These are phyloP conservation scores for Euphrasia confusa DNA, from an alignment of 257 asterid species.

Conservation along the genomic window DNA sequence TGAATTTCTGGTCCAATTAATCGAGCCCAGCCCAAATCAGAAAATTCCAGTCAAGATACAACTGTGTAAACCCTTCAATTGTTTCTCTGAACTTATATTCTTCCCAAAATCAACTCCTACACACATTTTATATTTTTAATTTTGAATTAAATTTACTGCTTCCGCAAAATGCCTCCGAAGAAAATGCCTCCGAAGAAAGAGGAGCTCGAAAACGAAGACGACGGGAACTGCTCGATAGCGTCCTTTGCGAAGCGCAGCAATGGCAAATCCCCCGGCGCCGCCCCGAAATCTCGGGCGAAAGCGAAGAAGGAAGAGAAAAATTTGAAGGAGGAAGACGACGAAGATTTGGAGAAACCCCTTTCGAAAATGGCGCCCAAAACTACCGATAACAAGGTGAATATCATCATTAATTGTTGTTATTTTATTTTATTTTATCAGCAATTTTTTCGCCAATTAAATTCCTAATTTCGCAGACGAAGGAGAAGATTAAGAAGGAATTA, in stretches of 20 bases:
- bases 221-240: too few relatives aligned
- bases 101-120: too few relatives aligned
- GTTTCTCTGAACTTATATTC: too few relatives aligned
- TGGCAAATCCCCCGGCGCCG: constrained; percentile 32
- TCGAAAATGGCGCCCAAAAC: constrained; percentile 30
- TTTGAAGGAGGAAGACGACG: constrained; percentile 48
- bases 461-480: constrained; percentile 22
- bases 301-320: constrained; percentile 29
- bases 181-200: too few relatives aligned
- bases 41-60: too few relatives aligned
- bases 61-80: too few relatives aligned
- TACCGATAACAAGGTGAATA: constrained; percentile 25
- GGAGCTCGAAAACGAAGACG: too few relatives aligned
- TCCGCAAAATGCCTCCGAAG: too few relatives aligned
- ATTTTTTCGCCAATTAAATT: not conserved
- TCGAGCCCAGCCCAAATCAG: too few relatives aligned
- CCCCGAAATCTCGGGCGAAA: constrained; percentile 33
- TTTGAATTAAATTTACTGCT: too few relatives aligned
- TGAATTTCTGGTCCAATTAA: too few relatives aligned
- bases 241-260: constrained; percentile 26
- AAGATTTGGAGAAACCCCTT: constrained; percentile 38
- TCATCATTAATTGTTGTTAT: not conserved
- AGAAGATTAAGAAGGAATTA: constrained; percentile 23
- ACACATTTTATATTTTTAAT: too few relatives aligned
- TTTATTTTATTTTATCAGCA: not conserved